Percentiles rank a stretch among this genome's conserved stretches.
Conservation (phyloP, 257 asterid genomes). For the Solanum clarkiae region DNA sequence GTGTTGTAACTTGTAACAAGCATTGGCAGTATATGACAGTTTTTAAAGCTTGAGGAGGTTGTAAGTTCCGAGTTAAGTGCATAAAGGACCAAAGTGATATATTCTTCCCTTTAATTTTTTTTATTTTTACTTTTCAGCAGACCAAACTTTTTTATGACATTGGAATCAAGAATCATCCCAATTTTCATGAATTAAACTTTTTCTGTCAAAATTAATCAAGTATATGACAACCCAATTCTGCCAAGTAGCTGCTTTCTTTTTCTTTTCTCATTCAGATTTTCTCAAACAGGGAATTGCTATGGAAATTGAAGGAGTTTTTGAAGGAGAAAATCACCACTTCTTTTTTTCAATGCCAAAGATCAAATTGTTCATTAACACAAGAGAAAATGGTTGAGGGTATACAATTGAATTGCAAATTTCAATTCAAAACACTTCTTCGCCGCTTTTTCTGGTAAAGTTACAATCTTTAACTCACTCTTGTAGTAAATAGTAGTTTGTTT, state of each 20-base stretch:
- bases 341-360: background rate
- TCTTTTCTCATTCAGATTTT: background rate
- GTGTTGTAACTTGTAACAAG: background rate
- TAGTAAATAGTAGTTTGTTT: background rate
- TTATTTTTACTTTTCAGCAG: background rate
- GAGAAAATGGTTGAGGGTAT: background rate
- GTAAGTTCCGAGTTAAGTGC: background rate
- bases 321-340: background rate
- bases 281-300: background rate
- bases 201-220: background rate
- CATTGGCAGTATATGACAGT: background rate
- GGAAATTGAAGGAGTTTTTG: background rate
- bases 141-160: background rate
- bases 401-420: background rate
- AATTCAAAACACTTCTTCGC: background rate
- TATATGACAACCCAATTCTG: background rate
- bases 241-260: background rate
- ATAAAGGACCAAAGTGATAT: background rate
- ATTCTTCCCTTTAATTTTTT: too few relatives aligned
- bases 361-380: background rate
- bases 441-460: background rate
- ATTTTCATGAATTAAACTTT: background rate
- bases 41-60: background rate
- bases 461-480: background rate
- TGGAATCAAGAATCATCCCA: background rate